Conservation (phyloP, 106 monocot species). For the Dactylorhiza incarnata region DNA sequence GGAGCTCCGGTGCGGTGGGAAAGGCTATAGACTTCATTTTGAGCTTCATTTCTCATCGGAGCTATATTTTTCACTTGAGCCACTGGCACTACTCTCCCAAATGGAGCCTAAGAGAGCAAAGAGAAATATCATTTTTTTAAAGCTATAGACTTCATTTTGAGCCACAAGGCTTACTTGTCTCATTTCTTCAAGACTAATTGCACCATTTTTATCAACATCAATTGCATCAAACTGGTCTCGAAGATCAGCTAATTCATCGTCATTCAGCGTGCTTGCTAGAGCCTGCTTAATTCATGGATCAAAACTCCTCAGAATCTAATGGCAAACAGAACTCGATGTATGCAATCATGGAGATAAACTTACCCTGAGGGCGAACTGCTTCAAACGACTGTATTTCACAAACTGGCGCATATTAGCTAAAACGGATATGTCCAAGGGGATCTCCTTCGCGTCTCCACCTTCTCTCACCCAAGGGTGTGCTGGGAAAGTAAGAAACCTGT, state of each 20-base stretch:
- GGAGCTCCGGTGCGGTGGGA: too few species aligned
- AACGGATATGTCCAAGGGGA: slow-evolving; percentile 91
- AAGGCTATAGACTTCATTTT: too few species aligned
- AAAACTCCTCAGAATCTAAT: not conserved
- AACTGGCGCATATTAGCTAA: slow-evolving; percentile 76
- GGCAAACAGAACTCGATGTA: not conserved
- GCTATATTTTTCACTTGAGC: too few species aligned
- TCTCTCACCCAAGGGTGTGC: slow-evolving; percentile 98
- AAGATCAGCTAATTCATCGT: slow-evolving; percentile 77
- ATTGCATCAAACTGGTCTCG: slow-evolving; percentile 91
- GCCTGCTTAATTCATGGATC: slow-evolving; percentile 42
- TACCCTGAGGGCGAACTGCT: slow-evolving; percentile 96
- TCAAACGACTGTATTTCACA: slow-evolving; percentile 84
- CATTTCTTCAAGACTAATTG: slow-evolving; percentile 96
- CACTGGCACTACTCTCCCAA: too few species aligned
- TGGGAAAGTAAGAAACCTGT: slow-evolving; percentile 18
- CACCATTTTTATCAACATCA: slow-evolving; percentile 88
- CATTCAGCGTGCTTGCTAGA: slow-evolving; percentile 83
- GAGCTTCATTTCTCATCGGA: too few species aligned
- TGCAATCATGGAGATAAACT: not conserved
- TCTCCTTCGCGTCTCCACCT: slow-evolving; percentile 81
- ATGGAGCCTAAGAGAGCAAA: too few species aligned
- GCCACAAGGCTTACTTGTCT: slow-evolving; percentile 49
- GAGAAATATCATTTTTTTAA: too few species aligned
- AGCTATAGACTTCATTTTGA: too few species aligned